Base-by-base conservation (phyloP, 2,329 filamentous ascomycete species). In the Aspergillus texensis region DNA sequence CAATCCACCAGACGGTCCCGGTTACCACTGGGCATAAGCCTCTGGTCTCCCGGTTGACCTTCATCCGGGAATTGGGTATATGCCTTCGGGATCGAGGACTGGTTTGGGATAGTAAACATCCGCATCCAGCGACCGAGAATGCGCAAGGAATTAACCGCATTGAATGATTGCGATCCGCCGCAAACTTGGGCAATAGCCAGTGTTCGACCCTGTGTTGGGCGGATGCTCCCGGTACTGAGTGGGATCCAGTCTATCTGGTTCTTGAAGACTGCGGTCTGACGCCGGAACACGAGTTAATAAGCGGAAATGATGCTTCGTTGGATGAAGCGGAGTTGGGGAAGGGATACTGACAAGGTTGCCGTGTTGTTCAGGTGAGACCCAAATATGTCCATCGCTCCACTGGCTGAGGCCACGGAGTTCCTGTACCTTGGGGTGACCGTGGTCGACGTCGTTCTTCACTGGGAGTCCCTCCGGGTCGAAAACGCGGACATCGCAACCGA, bases 211-310 rank as follows among this genome's bases (percentile, higher is more conserved):
- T 91, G 88, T 0, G 88, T 90, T 0, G 87, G 88, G 0, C 88
- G 85, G 0, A 91, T 84, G 10, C 85, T 85, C 28, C 88, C 88
- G 0, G 84, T 84, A 1, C 80, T 83, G 0, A 91, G 78, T 0
- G 88, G 88, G 45, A 90, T 88, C 89, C 88, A 90, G 73, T 91
- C 88, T 55, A 90, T 90, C 67, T 90, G 88, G 67, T 89, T 88
- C 67, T 90, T 90, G 80, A 90, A 90, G 0, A 90, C 85, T 4
- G 83, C 86, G 0, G 88, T 89, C 81, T 34, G 0, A 34, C 0
- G 10, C 10, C 10, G 32, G 32, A 34, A 12, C 32, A 34, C 10
- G 32, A 34, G 32, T 34, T 5, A 34, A 34, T 34, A 34, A 1
- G 11, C 12, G 32, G 11, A 12, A 34, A 34, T 34, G 11, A 12